These are phyloP conservation scores for Strobilomyces confusus DNA, from an alignment of 768 basidiomycete species.

Conservation along the genomic window DNA sequence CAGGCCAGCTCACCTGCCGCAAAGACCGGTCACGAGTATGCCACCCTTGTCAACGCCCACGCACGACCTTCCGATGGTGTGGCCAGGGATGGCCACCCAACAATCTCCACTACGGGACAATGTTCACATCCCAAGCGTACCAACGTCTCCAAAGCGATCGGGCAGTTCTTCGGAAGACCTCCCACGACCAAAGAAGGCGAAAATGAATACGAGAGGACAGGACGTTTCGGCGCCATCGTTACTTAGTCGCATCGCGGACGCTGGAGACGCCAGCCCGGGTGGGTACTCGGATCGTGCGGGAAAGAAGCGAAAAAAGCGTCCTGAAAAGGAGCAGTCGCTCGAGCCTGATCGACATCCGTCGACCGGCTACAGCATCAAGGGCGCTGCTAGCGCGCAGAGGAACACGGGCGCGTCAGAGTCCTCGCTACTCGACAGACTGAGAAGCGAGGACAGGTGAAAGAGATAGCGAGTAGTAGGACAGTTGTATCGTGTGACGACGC, in stretches of 20 bases:
- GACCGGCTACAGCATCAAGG: slow-evolving; percentile 52
- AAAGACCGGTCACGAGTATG: slow-evolving; percentile 12
- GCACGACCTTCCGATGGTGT: slow-evolving; percentile 14
- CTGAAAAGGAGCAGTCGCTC: slow-evolving; percentile 19
- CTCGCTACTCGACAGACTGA: slow-evolving; percentile 37
- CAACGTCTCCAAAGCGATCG: slow-evolving; percentile 25
- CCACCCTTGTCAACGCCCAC: slow-evolving; percentile 12
- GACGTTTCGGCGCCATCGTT: slow-evolving; percentile 36
- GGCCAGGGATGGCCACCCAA: slow-evolving; percentile 8
- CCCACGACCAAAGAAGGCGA: slow-evolving; percentile 35
- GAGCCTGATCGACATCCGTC: slow-evolving; percentile 34
- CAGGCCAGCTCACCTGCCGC: too few species aligned
- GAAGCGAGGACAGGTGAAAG: slow-evolving; percentile 22
- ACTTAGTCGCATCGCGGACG: slow-evolving; percentile 39
- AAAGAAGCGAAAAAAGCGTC: slow-evolving; percentile 19
- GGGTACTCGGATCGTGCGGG: slow-evolving; percentile 17
- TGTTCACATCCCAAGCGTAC: neutral
- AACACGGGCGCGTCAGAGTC: slow-evolving; percentile 15
- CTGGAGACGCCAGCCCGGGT: slow-evolving; percentile 14
- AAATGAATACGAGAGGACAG: slow-evolving; percentile 25
- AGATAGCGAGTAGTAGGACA: slow-evolving; percentile 24
- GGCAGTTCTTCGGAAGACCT: slow-evolving; percentile 28
- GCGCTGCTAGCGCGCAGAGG: slow-evolving; percentile 40
- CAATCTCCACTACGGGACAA: slow-evolving; percentile 14
- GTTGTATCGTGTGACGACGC: slow-evolving; percentile 14